Conservation (phyloP, 805 yeast genomes). For the Barnettozyma populi region DNA sequence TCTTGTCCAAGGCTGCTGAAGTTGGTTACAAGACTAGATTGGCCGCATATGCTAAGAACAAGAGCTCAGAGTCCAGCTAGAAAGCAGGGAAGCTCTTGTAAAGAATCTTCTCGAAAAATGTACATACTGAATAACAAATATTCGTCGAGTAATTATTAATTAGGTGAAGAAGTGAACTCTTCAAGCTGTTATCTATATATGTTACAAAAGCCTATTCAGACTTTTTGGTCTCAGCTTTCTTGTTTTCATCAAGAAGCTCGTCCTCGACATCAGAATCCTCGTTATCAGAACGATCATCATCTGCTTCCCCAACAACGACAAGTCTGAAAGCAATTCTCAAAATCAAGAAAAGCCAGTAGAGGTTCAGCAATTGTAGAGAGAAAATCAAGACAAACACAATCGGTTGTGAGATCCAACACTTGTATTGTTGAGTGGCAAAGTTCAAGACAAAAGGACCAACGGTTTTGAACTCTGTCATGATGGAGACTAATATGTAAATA, state of each 20-base stretch:
- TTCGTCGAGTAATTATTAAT: neutral
- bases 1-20: conserved; percentile 80
- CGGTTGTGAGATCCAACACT: conserved; percentile 92
- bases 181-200: neutral
- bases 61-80: neutral
- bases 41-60: conserved; percentile 10
- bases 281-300: conserved; percentile 85
- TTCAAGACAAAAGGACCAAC: conserved; percentile 78
- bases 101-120: conserved; percentile 6
- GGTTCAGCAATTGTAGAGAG: conserved; percentile 79
- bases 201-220: neutral
- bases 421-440: conserved; percentile 90
- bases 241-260: neutral
- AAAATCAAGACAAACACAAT: conserved; percentile 75
- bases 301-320: conserved; percentile 50
- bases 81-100: conserved; percentile 5
- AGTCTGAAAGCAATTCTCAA: conserved; percentile 70
- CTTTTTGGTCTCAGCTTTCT: neutral
- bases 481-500: conserved; percentile 74
- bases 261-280: conserved; percentile 54
- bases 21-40: conserved; percentile 49
- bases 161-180: neutral
- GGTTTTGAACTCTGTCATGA: conserved; percentile 77
- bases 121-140: conserved; percentile 1
- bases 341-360: conserved; percentile 84